Evolutionary conservation across 2,329 filamentous ascomycete genomes (phyloP), one percentile per base, ranked within the genome.

Genomic region (Passalora sequoiae): DNA sequence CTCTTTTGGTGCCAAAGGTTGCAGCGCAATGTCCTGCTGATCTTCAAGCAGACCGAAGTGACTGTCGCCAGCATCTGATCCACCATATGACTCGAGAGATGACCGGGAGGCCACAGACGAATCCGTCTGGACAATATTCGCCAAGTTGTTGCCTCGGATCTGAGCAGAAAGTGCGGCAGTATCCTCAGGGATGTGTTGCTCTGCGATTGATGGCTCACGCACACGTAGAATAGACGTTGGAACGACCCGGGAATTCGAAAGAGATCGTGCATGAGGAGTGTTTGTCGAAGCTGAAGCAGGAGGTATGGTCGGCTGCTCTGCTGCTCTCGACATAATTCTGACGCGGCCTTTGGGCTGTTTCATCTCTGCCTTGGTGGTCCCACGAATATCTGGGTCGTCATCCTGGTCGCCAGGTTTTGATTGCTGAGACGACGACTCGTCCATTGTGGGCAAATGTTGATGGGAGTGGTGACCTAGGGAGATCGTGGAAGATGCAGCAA

Each of bases 71-170:
- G 35, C 30, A 25, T 37, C 43, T 4, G 39, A 40, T 6, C 31
- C 22, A 3, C 33, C 35, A 17, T 24, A 16, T 19, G 45, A 45
- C 12, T 51, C 48, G 4, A 48, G 41, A 2, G 48, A 51, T n/a
- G 22, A 20, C 16, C 48, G 17, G 21, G 43, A 44, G 22, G 25
- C 33, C 5, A 24, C 12, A 12, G 48, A 35, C 9, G 48, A 46
- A 7, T 39, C 38, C 32, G 29, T 24, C 39, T 24, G 35, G 4
- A 46, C 47, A 30, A 6, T 42, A 10, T 44, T 31, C n/a, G 47
- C 47, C 44, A 44, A 38, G 4, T 30, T 38, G 35, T 44, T 25
- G 6, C 40, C 47, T 44, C 44, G 36, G 28, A 15, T 29, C 15
- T 47, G 47, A 1, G 44, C 47, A 9, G 44, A 43, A 5, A 32